Conservation (phyloP, 352 stramenopile species). For the Globisporangium acanthophoron region DNA sequence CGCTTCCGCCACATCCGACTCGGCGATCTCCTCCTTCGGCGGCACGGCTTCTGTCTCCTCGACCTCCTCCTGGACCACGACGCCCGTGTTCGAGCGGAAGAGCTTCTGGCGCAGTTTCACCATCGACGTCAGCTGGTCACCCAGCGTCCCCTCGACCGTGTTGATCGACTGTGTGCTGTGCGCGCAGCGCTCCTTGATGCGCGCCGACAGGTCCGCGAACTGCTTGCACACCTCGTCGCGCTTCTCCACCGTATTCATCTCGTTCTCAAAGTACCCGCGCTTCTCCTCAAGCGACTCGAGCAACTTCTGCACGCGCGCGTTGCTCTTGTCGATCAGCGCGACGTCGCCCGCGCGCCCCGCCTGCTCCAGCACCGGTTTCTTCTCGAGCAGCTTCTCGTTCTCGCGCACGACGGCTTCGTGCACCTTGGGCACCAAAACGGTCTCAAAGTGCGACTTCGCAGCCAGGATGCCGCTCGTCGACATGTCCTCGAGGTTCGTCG, state of each 20-base stretch:
- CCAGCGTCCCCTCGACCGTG: slow-evolving; percentile 61
- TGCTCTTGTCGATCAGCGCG: slow-evolving; percentile 66
- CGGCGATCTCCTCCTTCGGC: slow-evolving; percentile 1
- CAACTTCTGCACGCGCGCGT: slow-evolving; percentile 61
- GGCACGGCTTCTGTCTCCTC: slow-evolving; percentile 13
- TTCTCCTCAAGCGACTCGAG: slow-evolving; percentile 70
- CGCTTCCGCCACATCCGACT: background rate
- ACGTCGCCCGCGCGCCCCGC: slow-evolving; percentile 55
- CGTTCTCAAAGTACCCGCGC: slow-evolving; percentile 65
- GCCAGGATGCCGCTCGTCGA: slow-evolving; percentile 61
- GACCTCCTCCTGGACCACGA: slow-evolving; percentile 26
- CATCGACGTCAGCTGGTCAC: slow-evolving; percentile 79
- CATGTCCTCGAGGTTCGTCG: slow-evolving; percentile 65
- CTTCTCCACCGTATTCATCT: slow-evolving; percentile 69
- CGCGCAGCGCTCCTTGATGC: slow-evolving; percentile 73
- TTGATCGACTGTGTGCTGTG: slow-evolving; percentile 79
- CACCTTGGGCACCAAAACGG: slow-evolving; percentile 65
- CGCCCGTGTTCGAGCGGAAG: slow-evolving; percentile 55
- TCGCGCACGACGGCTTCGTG: slow-evolving; percentile 61
- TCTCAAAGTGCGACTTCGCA: slow-evolving; percentile 66
- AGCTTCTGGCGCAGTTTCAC: slow-evolving; percentile 59
- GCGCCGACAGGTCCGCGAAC: slow-evolving; percentile 65
- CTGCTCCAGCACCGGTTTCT: slow-evolving; percentile 63
- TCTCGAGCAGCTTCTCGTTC: slow-evolving; percentile 79
- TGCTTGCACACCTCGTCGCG: slow-evolving; percentile 71